Evolutionary conservation across 768 basidiomycete genomes (phyloP).

Genomic region (Mycena venus): DNA sequence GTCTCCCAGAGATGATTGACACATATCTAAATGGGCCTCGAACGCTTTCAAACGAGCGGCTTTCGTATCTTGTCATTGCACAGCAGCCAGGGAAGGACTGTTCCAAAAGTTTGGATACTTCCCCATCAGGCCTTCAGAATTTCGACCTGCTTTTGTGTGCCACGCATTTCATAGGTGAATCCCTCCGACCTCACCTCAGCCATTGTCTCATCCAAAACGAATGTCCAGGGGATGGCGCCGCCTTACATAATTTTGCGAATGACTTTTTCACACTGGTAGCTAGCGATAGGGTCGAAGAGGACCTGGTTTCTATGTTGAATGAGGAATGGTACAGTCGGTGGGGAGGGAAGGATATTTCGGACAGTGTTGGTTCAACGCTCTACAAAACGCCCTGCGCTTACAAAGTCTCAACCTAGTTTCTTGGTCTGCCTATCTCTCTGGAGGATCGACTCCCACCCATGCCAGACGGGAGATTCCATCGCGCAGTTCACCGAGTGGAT

Average conservation of each 20-base stretch:
- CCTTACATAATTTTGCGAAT: conserved; percentile 84
- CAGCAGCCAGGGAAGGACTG: conserved; percentile 31
- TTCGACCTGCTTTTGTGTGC: conserved; percentile 81
- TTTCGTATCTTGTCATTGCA: conserved; percentile 76
- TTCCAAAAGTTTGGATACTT: conserved; percentile 33
- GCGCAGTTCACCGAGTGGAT: conserved; percentile 66
- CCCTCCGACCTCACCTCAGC: neutral
- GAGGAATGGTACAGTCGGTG: conserved; percentile 49
- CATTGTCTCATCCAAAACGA: neutral
- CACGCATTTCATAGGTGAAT: conserved; percentile 76
- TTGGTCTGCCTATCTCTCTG: conserved; percentile 53
- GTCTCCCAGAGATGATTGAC: conserved; percentile 68
- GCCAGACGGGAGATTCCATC: conserved; percentile 53
- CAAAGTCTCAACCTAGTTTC: conserved; percentile 17
- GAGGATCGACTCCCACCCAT: conserved; percentile 63
- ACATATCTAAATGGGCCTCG: conserved; percentile 83
- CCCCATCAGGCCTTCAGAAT: conserved; percentile 40
- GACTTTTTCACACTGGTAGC: conserved; percentile 81
- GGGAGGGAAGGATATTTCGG: conserved; percentile 34
- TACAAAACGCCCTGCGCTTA: neutral
- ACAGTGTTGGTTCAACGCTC: conserved; percentile 31
- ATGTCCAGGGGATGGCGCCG: conserved; percentile 79
- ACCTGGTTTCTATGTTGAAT: conserved; percentile 46
- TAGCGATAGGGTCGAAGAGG: conserved; percentile 40
- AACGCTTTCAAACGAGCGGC: conserved; percentile 73